Percentiles rank a stretch among this genome's conserved stretches.
Evolutionary conservation across 2,329 filamentous ascomycete genomes (phyloP).

Genomic region (Fusarium nurragi): DNA sequence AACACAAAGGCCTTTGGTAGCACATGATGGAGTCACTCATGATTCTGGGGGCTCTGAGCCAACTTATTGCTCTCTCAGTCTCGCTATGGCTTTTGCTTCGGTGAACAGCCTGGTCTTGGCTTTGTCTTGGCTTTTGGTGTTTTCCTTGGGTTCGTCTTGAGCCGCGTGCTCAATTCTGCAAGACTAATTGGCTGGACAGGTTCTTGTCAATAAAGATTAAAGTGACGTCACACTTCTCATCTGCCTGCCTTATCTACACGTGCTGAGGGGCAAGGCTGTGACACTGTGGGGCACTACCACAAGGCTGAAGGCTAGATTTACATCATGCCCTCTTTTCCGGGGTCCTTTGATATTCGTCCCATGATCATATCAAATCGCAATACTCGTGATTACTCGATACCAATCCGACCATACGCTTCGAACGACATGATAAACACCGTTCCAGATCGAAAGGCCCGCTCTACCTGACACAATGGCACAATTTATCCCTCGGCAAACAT

Average conservation of each 20-base stretch:
- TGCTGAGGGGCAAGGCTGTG: conserved; percentile 21
- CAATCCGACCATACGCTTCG: not conserved
- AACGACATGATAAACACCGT: conserved; percentile 1
- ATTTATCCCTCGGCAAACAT: conserved; percentile 79
- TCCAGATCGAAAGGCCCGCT: not conserved
- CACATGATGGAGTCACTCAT: conserved; percentile 6
- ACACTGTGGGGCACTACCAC: not conserved
- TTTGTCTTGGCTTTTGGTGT: conserved; percentile 14
- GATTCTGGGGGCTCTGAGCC: not conserved
- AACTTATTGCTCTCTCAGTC: conserved; percentile 10
- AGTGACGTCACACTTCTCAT: conserved; percentile 33
- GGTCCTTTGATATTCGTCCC: not conserved
- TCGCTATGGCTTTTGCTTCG: not conserved
- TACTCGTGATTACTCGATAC: not conserved
- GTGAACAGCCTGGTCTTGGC: conserved; percentile 6
- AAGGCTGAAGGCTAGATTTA: conserved; percentile 33
- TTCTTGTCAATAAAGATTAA: conserved; percentile 4
- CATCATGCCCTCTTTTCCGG: conserved; percentile 19
- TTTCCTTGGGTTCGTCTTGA: conserved; percentile 14
- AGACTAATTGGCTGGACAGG: conserved; percentile 36
- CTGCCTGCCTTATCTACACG: conserved; percentile 29
- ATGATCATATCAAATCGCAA: not conserved
- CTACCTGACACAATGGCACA: conserved; percentile 40
- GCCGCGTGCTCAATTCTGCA: conserved; percentile 29
- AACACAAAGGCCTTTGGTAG: not conserved